Evolutionary conservation across 257 asterid genomes (phyloP), one percentile per base, ranked within the genome.

Genomic region (Solanum appendiculatum): DNA sequence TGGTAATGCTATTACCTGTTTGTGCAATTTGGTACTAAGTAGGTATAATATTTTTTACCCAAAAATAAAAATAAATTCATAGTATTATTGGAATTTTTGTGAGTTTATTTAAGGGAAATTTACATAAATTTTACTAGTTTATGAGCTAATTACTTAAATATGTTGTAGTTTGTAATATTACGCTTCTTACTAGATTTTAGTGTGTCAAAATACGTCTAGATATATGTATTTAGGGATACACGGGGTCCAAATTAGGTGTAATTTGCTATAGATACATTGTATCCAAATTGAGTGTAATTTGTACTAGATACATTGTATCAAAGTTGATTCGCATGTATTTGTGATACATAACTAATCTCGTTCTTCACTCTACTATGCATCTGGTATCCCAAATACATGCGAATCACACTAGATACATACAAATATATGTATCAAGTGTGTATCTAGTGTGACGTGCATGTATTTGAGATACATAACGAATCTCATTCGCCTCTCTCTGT

Each of bases 231-330:
- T 2, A 3, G 58, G 9, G 3, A 51, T 51, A 51, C 23, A 18
- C 9, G 1, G 2, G 23, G 9, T 6, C 3, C 0, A 51, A 51
- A 51, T 2, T 51, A 51, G n/a, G 5, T 51, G 9, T 51, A 51
- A 51, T 51, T 51, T 51, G n/a, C 3, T 18, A 51, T 16, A 51
- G 9, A 51, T 16, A 18, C 8, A 51, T 18, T 51, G 3, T 51
- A 51, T 7, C 5, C 4, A 16, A 51, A 5, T 16, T 16, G 18
- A 0, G 60, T 51, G 3, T 18, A 51, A 51, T 51, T 51, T 51
- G 0, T 51, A 6, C 23, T 2, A 2, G 3, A 51, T 16, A 51
- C 3, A 51, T 51, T 51, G 0, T 16, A 1, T 16, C 0, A 1
- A 51, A 18, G 9, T 51, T 9, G 9, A 51, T 16, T 16, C 4